Evolutionary conservation across 2,329 filamentous ascomycete species (phyloP), one percentile per base, ranked within the genome.

Genomic region (Diplodia mutila): DNA sequence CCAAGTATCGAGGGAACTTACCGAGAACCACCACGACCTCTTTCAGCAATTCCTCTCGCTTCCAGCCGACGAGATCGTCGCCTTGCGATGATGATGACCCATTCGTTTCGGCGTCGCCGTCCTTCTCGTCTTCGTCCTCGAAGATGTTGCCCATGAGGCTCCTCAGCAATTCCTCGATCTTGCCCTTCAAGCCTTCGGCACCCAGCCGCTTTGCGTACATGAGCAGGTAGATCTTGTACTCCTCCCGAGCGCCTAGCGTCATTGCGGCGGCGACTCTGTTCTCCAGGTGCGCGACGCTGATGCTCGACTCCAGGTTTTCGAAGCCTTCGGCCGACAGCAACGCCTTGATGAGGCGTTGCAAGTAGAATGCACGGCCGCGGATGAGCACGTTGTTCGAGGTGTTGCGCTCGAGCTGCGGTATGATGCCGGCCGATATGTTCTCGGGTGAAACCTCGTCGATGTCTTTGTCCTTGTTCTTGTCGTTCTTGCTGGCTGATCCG

Each of bases 121-220:
- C 79, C 67, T 80, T 79, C 70, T 81, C 75, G 11, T 84, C 83
- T 8, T 80, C 80, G 27, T 86, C 86, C 69, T 85, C 75, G 69
- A 85, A 86, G 8, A 90, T 77, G 5, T 91, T 91, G 8, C 94
- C 93, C 59, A 97, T 84, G 51, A 99, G 82, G 54, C 88, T 91
- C 72, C 92, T 90, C 32, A 98, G 83, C 11, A 99, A 83, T 81
- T 99, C 96, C 77, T 98, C 94, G 2, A 97, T 93, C 81, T 99
- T 99, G 67, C 88, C 85, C 72, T 90, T 89, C 63, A 94, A 82
- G 0, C 93, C 93, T 78, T 99, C 96, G 0, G 93, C 93, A 1
- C 95, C 95, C 6, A 99, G 87, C 0, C 95, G 89, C 81, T 97
- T 98, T 3, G 94, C 94, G 75, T 99, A 99, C 93, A 98, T 98